Conservation (phyloP, 1,139 yeast genomes). For the Candida sanyaensis region DNA sequence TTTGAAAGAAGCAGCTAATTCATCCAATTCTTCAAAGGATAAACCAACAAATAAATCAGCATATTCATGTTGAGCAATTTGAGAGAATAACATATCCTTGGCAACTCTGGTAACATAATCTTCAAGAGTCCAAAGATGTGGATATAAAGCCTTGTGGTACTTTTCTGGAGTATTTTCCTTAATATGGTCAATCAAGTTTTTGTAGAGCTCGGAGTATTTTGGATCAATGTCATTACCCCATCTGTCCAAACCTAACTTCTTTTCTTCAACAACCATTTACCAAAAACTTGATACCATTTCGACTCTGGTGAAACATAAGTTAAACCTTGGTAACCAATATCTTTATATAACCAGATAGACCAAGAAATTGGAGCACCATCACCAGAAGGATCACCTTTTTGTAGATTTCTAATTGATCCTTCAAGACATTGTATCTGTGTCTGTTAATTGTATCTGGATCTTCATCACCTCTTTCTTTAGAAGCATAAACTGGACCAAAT, state of each 20-base stretch:
- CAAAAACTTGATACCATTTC: constrained; percentile 40
- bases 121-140: constrained; percentile 34
- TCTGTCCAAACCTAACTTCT: constrained; percentile 43
- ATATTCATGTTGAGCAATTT: constrained; percentile 42
- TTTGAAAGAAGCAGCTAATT: constrained; percentile 48
- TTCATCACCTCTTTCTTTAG: constrained; percentile 38
- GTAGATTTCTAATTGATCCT: constrained; percentile 45
- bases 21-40: constrained; percentile 44
- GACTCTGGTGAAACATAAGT: constrained; percentile 44
- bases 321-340: constrained; percentile 50
- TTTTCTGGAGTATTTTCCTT: constrained; percentile 34
- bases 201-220: constrained; percentile 31
- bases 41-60: constrained; percentile 42
- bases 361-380: constrained; percentile 43
- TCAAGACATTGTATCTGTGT: constrained; percentile 39
- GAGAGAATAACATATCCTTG: constrained; percentile 42
- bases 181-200: constrained; percentile 33
- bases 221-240: constrained; percentile 51
- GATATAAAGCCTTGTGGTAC: constrained; percentile 34
- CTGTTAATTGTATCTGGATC: constrained; percentile 35
- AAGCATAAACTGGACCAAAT: constrained; percentile 51
- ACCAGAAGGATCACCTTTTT: constrained; percentile 46
- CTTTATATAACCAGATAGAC: constrained; percentile 55
- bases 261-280: constrained; percentile 41
- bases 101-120: constrained; percentile 36